phyloP scores from a whole-genome alignment of 371 early-diverging fungal species.

The Mortierella sp. region DNA sequence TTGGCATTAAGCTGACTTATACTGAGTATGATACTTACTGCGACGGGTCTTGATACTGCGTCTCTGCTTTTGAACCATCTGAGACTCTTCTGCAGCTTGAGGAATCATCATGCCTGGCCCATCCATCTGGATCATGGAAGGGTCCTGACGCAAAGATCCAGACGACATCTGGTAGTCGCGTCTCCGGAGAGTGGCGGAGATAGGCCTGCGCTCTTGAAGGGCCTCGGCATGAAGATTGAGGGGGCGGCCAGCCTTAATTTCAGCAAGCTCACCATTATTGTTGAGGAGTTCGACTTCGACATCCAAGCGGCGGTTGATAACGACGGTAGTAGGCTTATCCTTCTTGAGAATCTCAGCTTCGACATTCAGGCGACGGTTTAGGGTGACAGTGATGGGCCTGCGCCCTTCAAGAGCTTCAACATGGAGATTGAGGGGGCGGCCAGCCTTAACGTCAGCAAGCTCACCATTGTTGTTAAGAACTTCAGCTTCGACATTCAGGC shows the following conservation, averaged over 20 bases:
- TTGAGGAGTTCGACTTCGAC: neutral
- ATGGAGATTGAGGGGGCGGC: neutral
- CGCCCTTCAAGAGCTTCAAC: too few species aligned
- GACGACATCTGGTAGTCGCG: neutral
- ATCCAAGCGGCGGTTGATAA: constrained; percentile 9
- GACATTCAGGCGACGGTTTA: neutral
- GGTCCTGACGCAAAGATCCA: neutral
- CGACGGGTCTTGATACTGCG: constrained; percentile 3
- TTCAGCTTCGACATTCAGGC: neutral
- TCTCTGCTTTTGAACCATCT: neutral
- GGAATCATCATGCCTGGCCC: constrained; percentile 3
- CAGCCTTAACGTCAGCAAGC: neutral
- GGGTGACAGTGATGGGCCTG: too few species aligned
- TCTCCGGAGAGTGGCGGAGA: neutral
- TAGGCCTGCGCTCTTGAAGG: neutral
- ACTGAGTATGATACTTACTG: constrained; percentile 4
- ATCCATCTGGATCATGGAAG: neutral
- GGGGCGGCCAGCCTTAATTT: neutral
- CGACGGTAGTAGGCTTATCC: neutral
- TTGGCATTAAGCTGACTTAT: neutral
- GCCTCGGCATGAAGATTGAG: neutral
- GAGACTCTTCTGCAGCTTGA: neutral
- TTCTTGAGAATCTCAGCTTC: neutral
- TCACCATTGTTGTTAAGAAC: neutral
- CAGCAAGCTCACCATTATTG: neutral